Base-by-base conservation (phyloP, 2,329 filamentous ascomycete genomes). In the Thelonectria rubi region DNA sequence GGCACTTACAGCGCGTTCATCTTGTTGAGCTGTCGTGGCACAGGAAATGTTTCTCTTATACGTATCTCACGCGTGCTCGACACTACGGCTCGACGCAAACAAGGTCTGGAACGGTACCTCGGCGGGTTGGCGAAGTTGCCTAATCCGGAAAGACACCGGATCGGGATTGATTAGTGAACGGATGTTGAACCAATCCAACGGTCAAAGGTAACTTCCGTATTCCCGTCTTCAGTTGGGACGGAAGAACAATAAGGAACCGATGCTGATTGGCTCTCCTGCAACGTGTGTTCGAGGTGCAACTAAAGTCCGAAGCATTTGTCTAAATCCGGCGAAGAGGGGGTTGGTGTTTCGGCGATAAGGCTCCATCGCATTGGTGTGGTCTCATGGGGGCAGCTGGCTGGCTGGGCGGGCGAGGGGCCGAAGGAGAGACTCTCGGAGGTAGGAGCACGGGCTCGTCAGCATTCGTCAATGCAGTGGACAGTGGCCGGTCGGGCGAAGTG, bases 241-340 rank as follows among this genome's bases (percentile, higher is more conserved):
- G 26, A 30, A 30, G 26, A 30, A 30, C 5, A 30, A 24, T 7
- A 7, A 8, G 42, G 37, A 37, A 34, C 15, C 34, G 45, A 37
- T 37, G 34, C 34, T 17, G 3, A 20, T 43, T 43, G 40, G 40
- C 17, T 40, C 6, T 40, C 17, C 17, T 15, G 37, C 37, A 43
- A 32, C 15, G 47, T 54, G 51, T 47, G 34, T 61, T 60, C 40
- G 50, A 60, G 56, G 48, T 55, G 24, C 55, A 61, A 54, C 43
- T 56, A 63, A 71, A 70, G 40, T 68, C 68, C 63, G 68, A 69
- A 40, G 46, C 48, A 50, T 56, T 30, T 26, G 54, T 63, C 60
- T 71, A 71, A 71, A 63, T 69, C 65, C 65, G 67, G 67, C 47
- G 61, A 18, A 39, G 68, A 59, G 66, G 65, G 61, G 51, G 24